Evolutionary conservation across 163 green algal genomes (phyloP).

Genomic region (Scenedesmus sp.): DNA sequence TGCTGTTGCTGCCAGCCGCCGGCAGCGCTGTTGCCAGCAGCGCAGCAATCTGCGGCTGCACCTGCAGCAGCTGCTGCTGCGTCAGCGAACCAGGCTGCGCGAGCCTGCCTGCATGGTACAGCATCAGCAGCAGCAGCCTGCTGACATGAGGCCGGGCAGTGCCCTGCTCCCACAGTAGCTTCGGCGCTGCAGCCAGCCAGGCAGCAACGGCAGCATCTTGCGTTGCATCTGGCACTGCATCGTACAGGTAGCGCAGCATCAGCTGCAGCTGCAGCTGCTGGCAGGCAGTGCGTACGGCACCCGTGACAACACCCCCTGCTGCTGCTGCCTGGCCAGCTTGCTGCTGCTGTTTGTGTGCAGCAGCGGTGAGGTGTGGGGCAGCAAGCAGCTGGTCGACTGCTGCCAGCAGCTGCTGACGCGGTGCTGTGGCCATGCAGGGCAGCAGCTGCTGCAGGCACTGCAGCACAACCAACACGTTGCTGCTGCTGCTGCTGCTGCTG

Average conservation of each 20-base stretch:
- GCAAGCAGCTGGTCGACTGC: not conserved
- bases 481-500: slow-evolving; percentile 21
- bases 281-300: slow-evolving; percentile 6
- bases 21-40: slow-evolving; percentile 38
- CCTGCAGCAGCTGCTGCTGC: slow-evolving; percentile 38
- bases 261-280: slow-evolving; percentile 45
- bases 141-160: slow-evolving; percentile 31
- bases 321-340: not conserved
- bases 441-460: slow-evolving; percentile 49
- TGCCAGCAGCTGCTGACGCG: slow-evolving; percentile 20
- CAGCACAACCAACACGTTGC: slow-evolving; percentile 23
- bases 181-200: slow-evolving; percentile 71
- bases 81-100: not conserved
- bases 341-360: not conserved
- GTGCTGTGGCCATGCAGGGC: not conserved
- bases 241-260: not conserved
- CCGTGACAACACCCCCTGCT: not conserved
- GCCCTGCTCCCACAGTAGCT: slow-evolving; percentile 75
- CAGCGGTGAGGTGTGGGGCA: not conserved
- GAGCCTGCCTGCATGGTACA: slow-evolving; percentile 25
- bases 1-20: not conserved
- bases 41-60: slow-evolving; percentile 40
- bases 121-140: slow-evolving; percentile 29
- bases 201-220: slow-evolving; percentile 53
- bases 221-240: not conserved